Percentiles rank a stretch among this genome's conserved stretches.
Conservation (phyloP, 257 asterid species). For the Marsdenia floribunda region DNA sequence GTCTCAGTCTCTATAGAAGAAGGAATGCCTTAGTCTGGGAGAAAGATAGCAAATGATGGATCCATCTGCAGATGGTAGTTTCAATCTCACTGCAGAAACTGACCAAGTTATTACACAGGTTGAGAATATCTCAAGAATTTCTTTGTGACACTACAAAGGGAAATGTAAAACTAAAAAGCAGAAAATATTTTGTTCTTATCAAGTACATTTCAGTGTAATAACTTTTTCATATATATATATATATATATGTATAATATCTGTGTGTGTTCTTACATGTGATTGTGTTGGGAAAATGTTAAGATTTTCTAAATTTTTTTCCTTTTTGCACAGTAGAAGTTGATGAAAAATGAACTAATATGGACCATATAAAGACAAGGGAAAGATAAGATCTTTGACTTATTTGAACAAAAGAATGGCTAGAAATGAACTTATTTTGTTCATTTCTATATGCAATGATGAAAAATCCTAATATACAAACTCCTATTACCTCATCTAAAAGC, state of each 20-base stretch:
- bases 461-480: not conserved
- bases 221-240: too few species aligned
- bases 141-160: not conserved
- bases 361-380: not conserved
- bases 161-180: not conserved
- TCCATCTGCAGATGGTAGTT: not conserved
- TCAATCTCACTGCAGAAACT: not conserved
- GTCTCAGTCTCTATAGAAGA: constrained; percentile 3
- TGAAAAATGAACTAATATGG: not conserved
- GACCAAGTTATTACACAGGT: not conserved
- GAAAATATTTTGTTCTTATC: not conserved
- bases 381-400: not conserved
- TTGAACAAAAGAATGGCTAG: not conserved
- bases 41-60: not conserved
- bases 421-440: not conserved
- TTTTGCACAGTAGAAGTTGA: not conserved
- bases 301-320: not conserved
- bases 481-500: not conserved
- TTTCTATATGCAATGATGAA: not conserved
- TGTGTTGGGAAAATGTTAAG: not conserved
- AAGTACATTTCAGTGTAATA: not conserved
- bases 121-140: not conserved
- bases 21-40: not conserved
- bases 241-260: too few species aligned
- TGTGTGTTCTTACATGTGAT: too few species aligned